Conservation (phyloP, 495 filamentous ascomycete genomes). For the Penicillium nucicola region DNA sequence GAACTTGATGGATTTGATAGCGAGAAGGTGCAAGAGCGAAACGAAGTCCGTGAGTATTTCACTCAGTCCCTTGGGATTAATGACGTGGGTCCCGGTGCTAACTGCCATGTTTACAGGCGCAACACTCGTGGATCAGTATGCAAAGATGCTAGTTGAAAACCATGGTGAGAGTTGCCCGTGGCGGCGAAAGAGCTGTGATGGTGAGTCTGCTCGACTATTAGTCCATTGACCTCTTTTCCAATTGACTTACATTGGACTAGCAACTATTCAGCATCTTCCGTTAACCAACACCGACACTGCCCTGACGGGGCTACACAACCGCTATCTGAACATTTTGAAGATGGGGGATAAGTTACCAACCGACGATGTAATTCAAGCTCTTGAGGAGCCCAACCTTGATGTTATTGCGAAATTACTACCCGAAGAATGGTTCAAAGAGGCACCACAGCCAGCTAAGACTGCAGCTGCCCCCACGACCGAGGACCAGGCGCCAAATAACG, state of each 20-base stretch:
- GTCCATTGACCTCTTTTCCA: background rate
- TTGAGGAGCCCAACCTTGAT: constrained; percentile 40
- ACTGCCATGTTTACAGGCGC: constrained; percentile 22
- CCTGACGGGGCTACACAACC: constrained; percentile 52
- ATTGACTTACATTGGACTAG: constrained; percentile 21
- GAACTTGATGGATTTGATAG: constrained; percentile 44
- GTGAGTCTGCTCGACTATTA: constrained; percentile 38
- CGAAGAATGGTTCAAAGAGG: constrained; percentile 18
- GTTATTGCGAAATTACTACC: constrained; percentile 31
- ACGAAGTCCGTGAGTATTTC: constrained; percentile 51
- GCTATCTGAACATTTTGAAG: constrained; percentile 54
- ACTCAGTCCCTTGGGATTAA: no score
- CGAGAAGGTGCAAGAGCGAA: constrained; percentile 62
- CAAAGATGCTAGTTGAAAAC: constrained; percentile 63
- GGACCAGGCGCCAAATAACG: background rate
- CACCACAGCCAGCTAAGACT: constrained; percentile 22
- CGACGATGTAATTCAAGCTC: constrained; percentile 44
- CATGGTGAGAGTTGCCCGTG: constrained; percentile 86
- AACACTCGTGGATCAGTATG: constrained; percentile 75
- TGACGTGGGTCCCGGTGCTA: background rate
- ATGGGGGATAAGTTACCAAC: constrained; percentile 50
- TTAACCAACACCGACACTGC: constrained; percentile 56
- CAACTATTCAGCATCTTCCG: constrained; percentile 54
- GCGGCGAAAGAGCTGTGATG: constrained; percentile 80
- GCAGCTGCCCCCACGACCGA: constrained; percentile 1